These are phyloP conservation scores for Capsella rubella DNA, from an alignment of 441 rosid species.

Conservation along the genomic window DNA sequence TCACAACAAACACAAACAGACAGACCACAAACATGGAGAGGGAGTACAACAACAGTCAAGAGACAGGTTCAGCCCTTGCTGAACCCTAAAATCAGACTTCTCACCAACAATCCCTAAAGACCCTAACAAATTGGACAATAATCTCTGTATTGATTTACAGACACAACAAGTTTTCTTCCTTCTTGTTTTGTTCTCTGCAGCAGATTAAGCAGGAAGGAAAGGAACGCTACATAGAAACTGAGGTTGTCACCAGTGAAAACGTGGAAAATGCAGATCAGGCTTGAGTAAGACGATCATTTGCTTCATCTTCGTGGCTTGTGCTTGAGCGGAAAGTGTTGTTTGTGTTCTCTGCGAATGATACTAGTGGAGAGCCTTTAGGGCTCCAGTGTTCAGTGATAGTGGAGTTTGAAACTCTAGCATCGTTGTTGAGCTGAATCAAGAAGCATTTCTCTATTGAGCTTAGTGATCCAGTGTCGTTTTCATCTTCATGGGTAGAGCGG, in stretches of 20 bases:
- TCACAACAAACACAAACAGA: conserved; percentile 28
- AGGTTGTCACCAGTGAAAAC: conserved; percentile 27
- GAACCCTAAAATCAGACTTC: conserved; percentile 53
- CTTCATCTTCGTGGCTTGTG: conserved; percentile 42
- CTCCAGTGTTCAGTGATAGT: conserved; percentile 49
- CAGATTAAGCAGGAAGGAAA: conserved; percentile 31
- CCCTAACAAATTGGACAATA: conserved; percentile 44
- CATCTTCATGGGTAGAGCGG: conserved; percentile 49
- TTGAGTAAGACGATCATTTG: conserved; percentile 39
- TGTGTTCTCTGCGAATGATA: conserved; percentile 23
- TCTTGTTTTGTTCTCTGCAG: conserved; percentile 33
- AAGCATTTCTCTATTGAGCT: conserved; percentile 73
- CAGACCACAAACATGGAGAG: conserved; percentile 40
- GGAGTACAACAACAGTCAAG: conserved; percentile 45
- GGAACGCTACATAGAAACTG: conserved; percentile 28
- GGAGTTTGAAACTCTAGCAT: conserved; percentile 56
- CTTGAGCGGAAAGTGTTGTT: conserved; percentile 31
- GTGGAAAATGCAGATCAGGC: conserved; percentile 33
- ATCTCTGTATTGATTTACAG: conserved; percentile 63
- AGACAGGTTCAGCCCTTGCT: conserved; percentile 74
- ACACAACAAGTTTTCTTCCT: conserved; percentile 41
- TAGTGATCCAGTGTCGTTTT: conserved; percentile 58
- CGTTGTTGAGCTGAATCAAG: conserved; percentile 60
- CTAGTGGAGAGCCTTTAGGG: conserved; percentile 37
- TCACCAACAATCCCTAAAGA: conserved; percentile 37